A percentile compares a stretch with the other conserved stretches of the same genome.
These are phyloP conservation scores for Durotheca rogersii DNA, from an alignment of 495 filamentous ascomycete species.

Conservation along the genomic window DNA sequence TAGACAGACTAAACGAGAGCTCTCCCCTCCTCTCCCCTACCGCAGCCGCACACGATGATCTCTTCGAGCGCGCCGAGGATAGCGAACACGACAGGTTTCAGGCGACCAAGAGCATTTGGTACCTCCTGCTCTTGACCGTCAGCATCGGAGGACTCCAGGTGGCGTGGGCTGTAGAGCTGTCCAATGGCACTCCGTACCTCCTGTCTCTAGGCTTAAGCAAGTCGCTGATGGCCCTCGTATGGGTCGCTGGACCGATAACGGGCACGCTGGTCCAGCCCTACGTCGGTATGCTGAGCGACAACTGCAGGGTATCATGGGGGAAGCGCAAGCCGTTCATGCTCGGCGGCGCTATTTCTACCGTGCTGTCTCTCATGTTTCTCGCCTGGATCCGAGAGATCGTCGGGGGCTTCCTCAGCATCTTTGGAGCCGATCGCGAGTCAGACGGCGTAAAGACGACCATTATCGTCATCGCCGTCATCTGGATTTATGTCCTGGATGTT, in stretches of 20 bases:
- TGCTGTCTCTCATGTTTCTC: constrained; percentile 69
- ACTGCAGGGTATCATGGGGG: constrained; percentile 76
- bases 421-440: constrained; percentile 66
- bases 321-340: constrained; percentile 90
- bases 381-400: constrained; percentile 84
- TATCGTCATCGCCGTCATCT: constrained; percentile 73
- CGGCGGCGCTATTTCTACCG: constrained; percentile 68
- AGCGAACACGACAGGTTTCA: constrained; percentile 48
- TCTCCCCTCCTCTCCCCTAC: constrained; percentile 60
- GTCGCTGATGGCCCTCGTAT: constrained; percentile 87
- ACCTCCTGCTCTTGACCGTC: constrained; percentile 79
- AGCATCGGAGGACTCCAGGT: constrained; percentile 85
- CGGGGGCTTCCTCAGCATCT: constrained; percentile 65
- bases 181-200: constrained; percentile 72
- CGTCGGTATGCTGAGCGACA: constrained; percentile 86
- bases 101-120: constrained; percentile 74
- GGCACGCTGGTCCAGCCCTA: constrained; percentile 91
- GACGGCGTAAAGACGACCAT: constrained; percentile 57
- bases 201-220: constrained; percentile 86
- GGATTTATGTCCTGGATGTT: constrained; percentile 86
- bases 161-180: constrained; percentile 91
- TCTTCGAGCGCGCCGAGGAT: constrained; percentile 40
- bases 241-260: constrained; percentile 88
- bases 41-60: constrained; percentile 40
- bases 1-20: constrained; percentile 50